Percentiles rank a stretch among this genome's conserved stretches.
Conservation (phyloP, 768 basidiomycete genomes). For the Gloeopeniophorella convolvens region DNA sequence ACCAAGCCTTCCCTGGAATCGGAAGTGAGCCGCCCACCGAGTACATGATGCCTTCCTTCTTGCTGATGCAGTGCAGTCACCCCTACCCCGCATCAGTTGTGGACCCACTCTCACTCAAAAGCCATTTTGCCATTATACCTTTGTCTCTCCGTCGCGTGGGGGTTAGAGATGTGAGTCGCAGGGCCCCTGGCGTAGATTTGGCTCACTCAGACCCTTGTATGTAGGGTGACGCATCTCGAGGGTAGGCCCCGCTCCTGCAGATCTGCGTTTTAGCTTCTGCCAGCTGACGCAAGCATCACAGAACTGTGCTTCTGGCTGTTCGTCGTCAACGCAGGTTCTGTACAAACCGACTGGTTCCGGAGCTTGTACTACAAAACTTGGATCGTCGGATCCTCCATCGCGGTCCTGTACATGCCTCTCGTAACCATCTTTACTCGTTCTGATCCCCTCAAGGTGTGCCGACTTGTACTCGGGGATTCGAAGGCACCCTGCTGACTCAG, state of each 20-base stretch:
- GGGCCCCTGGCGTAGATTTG: background rate
- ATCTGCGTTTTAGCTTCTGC: background rate
- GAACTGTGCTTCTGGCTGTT: constrained; percentile 88
- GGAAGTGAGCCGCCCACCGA: constrained; percentile 41
- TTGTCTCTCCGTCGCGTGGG: constrained; percentile 61
- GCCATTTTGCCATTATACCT: constrained; percentile 64
- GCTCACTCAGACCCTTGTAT: background rate
- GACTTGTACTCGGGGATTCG: background rate
- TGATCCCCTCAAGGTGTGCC: constrained; percentile 50
- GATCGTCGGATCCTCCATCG: constrained; percentile 55
- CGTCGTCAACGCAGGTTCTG: constrained; percentile 57
- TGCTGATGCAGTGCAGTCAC: constrained; percentile 38
- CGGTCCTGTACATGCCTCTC: constrained; percentile 61
- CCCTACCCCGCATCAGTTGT: constrained; percentile 57
- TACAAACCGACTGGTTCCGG: constrained; percentile 64
- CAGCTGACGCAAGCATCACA: constrained; percentile 25
- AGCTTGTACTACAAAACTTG: constrained; percentile 71
- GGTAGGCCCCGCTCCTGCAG: constrained; percentile 33
- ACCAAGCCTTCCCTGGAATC: constrained; percentile 33
- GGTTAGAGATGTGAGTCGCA: constrained; percentile 64
- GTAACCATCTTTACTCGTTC: constrained; percentile 57
- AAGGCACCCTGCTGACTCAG: background rate
- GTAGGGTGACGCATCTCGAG: constrained; percentile 77
- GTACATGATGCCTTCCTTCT: background rate
- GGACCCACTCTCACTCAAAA: constrained; percentile 40